These are phyloP conservation scores for Nemania abortiva DNA, from an alignment of 2,329 filamentous ascomycete genomes.

Conservation along the genomic window DNA sequence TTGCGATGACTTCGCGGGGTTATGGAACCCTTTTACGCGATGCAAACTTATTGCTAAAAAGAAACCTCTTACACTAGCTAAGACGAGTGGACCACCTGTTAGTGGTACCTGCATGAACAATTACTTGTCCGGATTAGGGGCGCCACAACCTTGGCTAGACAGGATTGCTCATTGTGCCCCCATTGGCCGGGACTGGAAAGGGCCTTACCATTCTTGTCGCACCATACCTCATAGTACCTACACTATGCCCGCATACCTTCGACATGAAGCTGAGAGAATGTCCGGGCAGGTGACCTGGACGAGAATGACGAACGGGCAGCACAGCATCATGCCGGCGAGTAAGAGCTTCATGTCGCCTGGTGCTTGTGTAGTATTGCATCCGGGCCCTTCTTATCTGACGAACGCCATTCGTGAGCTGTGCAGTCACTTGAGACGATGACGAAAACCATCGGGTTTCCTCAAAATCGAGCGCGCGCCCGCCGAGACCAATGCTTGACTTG, in stretches of 20 bases:
- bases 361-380: slow-evolving; percentile 29
- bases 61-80: neutral
- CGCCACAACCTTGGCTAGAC: neutral
- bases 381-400: slow-evolving; percentile 4
- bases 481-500: neutral
- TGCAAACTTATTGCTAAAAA: slow-evolving; percentile 9
- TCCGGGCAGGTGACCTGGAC: slow-evolving; percentile 23
- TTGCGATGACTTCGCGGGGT: neutral
- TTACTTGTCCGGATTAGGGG: slow-evolving; percentile 27
- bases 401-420: slow-evolving; percentile 26
- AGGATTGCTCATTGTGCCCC: neutral
- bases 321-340: slow-evolving; percentile 35
- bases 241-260: neutral
- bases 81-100: neutral
- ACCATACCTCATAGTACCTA: neutral
- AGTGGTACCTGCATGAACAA: slow-evolving; percentile 26
- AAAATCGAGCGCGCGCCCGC: slow-evolving; percentile 8
- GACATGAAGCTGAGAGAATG: slow-evolving; percentile 18
- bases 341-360: slow-evolving; percentile 18
- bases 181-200: slow-evolving; percentile 18
- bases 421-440: slow-evolving; percentile 22
- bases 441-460: slow-evolving; percentile 24
- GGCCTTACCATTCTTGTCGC: slow-evolving; percentile 11
- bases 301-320: slow-evolving; percentile 19
- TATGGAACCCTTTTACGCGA: neutral